Conservation (phyloP, 768 basidiomycete genomes). For the Pulveroboletus sp. region DNA sequence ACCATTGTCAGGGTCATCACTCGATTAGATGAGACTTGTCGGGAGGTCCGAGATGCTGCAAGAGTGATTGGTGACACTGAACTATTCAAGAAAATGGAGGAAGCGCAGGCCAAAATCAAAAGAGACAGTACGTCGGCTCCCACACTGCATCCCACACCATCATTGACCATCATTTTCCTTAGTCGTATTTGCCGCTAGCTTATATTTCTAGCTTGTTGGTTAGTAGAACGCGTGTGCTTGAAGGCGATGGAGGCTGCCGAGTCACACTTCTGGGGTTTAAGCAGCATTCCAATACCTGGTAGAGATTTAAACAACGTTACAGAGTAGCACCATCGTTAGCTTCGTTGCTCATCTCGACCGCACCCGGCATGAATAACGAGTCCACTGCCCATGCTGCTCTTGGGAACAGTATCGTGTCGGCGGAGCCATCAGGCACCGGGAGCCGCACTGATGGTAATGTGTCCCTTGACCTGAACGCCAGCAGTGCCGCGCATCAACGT, state of each 20-base stretch:
- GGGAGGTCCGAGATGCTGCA: slow-evolving; percentile 95
- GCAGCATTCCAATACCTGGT: slow-evolving; percentile 17
- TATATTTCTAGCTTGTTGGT: slow-evolving; percentile 60
- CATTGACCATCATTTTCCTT: slow-evolving; percentile 7
- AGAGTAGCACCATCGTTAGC: background rate
- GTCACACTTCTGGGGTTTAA: background rate
- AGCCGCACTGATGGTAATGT: slow-evolving; percentile 3
- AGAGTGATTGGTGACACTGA: slow-evolving; percentile 95
- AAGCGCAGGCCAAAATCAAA: slow-evolving; percentile 89
- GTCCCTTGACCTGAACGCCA: background rate
- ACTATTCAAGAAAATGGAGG: slow-evolving; percentile 97
- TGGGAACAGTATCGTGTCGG: background rate
- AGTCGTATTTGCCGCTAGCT: slow-evolving; percentile 85
- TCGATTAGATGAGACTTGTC: slow-evolving; percentile 91
- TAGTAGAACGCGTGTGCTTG: background rate
- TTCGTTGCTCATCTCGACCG: slow-evolving; percentile 1
- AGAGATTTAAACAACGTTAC: slow-evolving; percentile 13
- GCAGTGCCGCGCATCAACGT: slow-evolving; percentile 26
- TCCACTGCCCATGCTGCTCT: background rate
- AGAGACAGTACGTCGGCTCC: slow-evolving; percentile 74
- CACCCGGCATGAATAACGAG: slow-evolving; percentile 14
- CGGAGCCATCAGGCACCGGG: slow-evolving; percentile 10
- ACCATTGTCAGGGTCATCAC: slow-evolving; percentile 97
- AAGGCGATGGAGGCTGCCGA: background rate
- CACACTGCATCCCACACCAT: background rate